Evolutionary conservation across 2,329 filamentous ascomycete genomes (phyloP).

Genomic region (Pseudopithomyces chartarum): DNA sequence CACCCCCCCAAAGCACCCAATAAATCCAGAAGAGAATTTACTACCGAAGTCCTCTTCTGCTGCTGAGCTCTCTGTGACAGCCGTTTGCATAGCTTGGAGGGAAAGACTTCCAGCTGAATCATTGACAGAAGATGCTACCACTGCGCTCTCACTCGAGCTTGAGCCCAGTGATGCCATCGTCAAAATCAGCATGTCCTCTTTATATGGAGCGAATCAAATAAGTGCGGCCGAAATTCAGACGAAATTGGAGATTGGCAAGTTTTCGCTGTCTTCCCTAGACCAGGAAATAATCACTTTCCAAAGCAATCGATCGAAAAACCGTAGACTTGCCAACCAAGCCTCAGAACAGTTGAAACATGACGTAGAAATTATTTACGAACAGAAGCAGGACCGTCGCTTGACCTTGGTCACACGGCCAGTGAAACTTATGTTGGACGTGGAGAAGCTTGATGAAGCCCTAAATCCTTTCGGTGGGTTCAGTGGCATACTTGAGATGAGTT

Average conservation of each 20-base stretch:
- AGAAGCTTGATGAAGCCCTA: conserved; percentile 82
- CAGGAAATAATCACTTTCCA: conserved; percentile 60
- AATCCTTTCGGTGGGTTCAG: conserved; percentile 90
- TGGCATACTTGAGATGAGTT: conserved; percentile 85
- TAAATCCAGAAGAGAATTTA: not conserved
- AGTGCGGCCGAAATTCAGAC: conserved; percentile 17
- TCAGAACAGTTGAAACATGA: conserved; percentile 34
- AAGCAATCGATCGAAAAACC: conserved; percentile 28
- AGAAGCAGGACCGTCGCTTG: conserved; percentile 45
- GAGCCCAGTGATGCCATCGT: conserved; percentile 37
- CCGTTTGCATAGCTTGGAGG: conserved; percentile 38
- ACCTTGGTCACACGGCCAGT: conserved; percentile 79
- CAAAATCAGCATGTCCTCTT: conserved; percentile 24
- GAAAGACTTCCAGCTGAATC: conserved; percentile 36
- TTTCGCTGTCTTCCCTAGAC: conserved; percentile 54
- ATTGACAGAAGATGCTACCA: conserved; percentile 8
- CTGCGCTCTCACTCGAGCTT: conserved; percentile 22
- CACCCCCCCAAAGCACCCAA: not conserved
- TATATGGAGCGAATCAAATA: conserved; percentile 30
- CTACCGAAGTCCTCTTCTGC: conserved; percentile 3
- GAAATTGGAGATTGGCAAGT: conserved; percentile 46
- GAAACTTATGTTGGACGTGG: conserved; percentile 75
- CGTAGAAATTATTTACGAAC: conserved; percentile 39
- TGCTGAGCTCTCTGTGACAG: conserved; percentile 30
- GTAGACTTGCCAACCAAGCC: conserved; percentile 24